Percentiles rank a stretch among this genome's conserved stretches.
Evolutionary conservation across 2,329 filamentous ascomycete genomes (phyloP).

Genomic region (Ceratocystis smalleyi): DNA sequence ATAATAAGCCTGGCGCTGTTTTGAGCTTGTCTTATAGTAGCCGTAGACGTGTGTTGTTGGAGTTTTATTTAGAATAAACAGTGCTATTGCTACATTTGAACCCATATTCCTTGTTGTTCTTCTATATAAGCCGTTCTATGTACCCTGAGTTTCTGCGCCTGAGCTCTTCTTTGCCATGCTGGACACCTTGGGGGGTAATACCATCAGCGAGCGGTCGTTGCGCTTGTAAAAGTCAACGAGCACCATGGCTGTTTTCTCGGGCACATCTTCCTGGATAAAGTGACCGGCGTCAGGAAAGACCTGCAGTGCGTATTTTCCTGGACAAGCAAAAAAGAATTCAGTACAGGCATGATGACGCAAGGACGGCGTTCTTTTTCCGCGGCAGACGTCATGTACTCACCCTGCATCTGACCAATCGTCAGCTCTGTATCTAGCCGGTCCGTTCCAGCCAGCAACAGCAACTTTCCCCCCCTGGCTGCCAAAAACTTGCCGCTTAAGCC

Average conservation of each 20-base stretch:
- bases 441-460: constrained; percentile 73
- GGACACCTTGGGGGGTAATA: constrained; percentile 83
- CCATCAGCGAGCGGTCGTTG: constrained; percentile 71
- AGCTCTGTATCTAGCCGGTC: constrained; percentile 81
- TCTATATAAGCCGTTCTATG: neutral
- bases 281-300: constrained; percentile 92
- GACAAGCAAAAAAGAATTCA: neutral
- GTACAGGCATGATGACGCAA: neutral
- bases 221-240: constrained; percentile 82
- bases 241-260: constrained; percentile 71
- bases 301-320: constrained; percentile 84
- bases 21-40: neutral
- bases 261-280: constrained; percentile 90
- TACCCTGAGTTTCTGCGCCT: neutral
- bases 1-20: neutral
- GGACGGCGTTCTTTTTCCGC: neutral
- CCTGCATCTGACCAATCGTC: constrained; percentile 95
- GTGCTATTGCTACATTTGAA: neutral
- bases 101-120: neutral
- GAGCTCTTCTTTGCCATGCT: constrained; percentile 48
- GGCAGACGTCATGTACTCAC: constrained; percentile 28
- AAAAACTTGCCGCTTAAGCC: constrained; percentile 83
- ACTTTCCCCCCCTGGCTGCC: constrained; percentile 62
- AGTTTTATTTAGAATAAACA: neutral
- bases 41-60: neutral